Evolutionary conservation across 805 yeast genomes (phyloP).

Genomic region (Wickerhamiella lipophila): DNA sequence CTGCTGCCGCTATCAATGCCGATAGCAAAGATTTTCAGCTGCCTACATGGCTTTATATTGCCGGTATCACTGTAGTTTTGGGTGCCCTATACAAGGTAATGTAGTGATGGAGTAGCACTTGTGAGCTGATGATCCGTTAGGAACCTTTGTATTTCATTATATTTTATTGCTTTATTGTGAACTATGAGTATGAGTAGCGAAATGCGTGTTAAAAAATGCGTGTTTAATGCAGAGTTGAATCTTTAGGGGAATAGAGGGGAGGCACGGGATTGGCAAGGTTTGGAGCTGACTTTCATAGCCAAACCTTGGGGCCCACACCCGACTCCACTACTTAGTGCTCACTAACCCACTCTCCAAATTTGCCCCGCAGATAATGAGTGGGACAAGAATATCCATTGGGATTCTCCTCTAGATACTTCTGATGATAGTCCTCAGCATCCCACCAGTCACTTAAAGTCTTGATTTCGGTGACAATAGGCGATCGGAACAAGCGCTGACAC

Average conservation of each 20-base stretch:
- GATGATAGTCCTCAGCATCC: conserved; percentile 97
- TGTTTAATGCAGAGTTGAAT: conserved; percentile 1
- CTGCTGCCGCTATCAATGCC: not conserved
- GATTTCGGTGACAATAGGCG: conserved; percentile 53
- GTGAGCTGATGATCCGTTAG: too few species aligned
- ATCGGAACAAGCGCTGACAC: conserved; percentile 64
- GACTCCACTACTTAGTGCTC: too few species aligned
- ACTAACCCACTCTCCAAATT: conserved; percentile 9
- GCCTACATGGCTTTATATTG: conserved; percentile 7
- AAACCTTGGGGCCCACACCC: too few species aligned
- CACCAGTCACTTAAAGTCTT: conserved; percentile 58
- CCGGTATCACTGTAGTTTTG: not conserved
- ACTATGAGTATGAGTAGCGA: not conserved
- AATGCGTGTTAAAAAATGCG: not conserved
- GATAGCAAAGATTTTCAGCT: not conserved
- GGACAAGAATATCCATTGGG: conserved; percentile 87
- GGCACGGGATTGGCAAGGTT: too few species aligned
- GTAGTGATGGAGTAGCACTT: too few species aligned
- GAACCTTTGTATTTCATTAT: too few species aligned
- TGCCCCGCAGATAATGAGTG: conserved; percentile 57
- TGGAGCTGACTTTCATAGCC: too few species aligned
- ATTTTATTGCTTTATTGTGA: not conserved
- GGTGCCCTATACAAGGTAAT: conserved; percentile 6
- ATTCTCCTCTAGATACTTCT: conserved; percentile 61
- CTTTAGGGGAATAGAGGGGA: too few species aligned